Evolutionary conservation across 1,284 basidiomycete genomes (phyloP).

Genomic region (Neotropicomus parvogracilis): DNA sequence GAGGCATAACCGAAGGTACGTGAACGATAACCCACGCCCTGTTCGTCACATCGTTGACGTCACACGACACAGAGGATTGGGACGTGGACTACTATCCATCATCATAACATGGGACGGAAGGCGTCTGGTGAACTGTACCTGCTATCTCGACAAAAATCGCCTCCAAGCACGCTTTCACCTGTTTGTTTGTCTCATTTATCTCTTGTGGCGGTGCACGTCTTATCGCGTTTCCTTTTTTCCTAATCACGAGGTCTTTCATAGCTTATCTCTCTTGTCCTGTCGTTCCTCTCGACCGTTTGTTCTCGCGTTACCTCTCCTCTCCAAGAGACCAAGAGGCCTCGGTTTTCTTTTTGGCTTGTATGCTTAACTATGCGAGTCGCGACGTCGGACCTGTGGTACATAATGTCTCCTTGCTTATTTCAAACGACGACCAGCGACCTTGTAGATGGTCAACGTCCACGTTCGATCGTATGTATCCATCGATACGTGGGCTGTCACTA

Average conservation of each 20-base stretch:
- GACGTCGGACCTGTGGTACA: conserved; percentile 10
- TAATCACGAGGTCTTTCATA: not conserved
- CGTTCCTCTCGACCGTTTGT: conserved; percentile 2
- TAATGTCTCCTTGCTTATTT: conserved; percentile 1
- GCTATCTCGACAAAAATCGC: conserved; percentile 7
- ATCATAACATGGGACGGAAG: conserved; percentile 4
- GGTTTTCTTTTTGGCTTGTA: not conserved
- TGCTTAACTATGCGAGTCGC: conserved; percentile 1
- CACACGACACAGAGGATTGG: conserved; percentile 27
- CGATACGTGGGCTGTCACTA: not conserved
- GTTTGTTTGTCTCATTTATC: conserved; percentile 7
- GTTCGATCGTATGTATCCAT: not conserved
- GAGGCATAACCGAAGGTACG: conserved; percentile 80
- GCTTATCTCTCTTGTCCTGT: conserved; percentile 5
- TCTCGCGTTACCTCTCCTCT: conserved; percentile 3
- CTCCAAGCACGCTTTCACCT: conserved; percentile 3
- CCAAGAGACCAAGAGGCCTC: not conserved
- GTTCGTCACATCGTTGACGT: conserved; percentile 7
- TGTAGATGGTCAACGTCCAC: too few species aligned
- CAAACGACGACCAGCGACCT: not conserved
- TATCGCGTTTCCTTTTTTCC: not conserved
- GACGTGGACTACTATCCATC: conserved; percentile 31
- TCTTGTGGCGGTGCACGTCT: conserved; percentile 9
- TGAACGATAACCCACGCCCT: conserved; percentile 4
- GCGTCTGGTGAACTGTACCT: conserved; percentile 14